Evolutionary conservation across 2,329 filamentous ascomycete genomes (phyloP).

Genomic region (Clathrospora elynae): DNA sequence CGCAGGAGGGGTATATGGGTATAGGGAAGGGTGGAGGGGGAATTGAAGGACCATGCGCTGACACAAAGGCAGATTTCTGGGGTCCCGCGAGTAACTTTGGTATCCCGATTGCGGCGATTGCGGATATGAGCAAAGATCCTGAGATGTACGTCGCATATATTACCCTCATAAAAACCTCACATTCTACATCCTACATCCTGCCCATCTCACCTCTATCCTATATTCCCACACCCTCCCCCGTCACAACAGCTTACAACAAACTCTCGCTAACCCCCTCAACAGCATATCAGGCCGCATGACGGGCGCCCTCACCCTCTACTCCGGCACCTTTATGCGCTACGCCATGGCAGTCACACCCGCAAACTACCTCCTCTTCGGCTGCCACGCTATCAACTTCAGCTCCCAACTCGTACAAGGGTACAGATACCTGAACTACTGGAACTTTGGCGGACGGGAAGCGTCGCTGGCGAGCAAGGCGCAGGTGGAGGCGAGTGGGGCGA

Average conservation of each 20-base stretch:
- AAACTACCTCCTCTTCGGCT: slow-evolving; percentile 72
- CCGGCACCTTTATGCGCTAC: slow-evolving; percentile 70
- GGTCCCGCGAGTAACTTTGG: slow-evolving; percentile 59
- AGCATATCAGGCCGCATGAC: slow-evolving; percentile 71
- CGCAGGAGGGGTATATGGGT: neutral
- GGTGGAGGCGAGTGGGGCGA: slow-evolving; percentile 10
- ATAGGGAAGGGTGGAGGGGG: neutral
- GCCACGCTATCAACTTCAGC: slow-evolving; percentile 68
- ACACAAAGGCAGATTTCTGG: slow-evolving; percentile 55
- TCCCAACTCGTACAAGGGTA: slow-evolving; percentile 66
- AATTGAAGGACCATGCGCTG: slow-evolving; percentile 3
- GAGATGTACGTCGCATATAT: slow-evolving; percentile 51
- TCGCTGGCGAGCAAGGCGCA: slow-evolving; percentile 44
- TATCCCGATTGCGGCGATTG: slow-evolving; percentile 59
- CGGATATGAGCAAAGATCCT: slow-evolving; percentile 60
- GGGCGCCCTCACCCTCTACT: slow-evolving; percentile 64
- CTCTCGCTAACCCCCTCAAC: slow-evolving; percentile 6
- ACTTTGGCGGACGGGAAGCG: slow-evolving; percentile 55
- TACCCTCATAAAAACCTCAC: neutral
- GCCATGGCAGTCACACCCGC: slow-evolving; percentile 65
- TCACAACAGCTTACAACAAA: slow-evolving; percentile 1
- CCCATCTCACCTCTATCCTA: neutral
- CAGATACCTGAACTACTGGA: slow-evolving; percentile 66
- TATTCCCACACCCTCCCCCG: neutral
- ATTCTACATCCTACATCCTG: neutral